Conservation (phyloP, 1,139 yeast species). For the Debaryomyces singareniensis region DNA sequence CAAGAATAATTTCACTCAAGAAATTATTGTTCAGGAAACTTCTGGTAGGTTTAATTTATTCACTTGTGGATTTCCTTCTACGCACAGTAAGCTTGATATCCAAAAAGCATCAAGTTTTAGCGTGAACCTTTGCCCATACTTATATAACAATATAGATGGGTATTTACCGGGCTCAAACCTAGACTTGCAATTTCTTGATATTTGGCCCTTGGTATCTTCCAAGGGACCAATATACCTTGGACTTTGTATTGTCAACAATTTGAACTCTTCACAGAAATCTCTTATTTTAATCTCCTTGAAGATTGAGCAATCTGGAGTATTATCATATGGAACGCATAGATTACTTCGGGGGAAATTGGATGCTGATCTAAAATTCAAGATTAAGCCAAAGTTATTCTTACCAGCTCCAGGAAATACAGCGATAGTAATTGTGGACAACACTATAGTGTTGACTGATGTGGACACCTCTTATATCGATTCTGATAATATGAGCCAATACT, state of each 20-base stretch:
- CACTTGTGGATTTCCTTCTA: slow-evolving; percentile 25
- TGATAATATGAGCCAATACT: slow-evolving; percentile 27
- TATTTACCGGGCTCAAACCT: slow-evolving; percentile 30
- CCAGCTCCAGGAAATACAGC: slow-evolving; percentile 62
- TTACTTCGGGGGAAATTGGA: slow-evolving; percentile 30
- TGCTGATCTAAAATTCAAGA: slow-evolving; percentile 19
- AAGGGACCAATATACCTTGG: slow-evolving; percentile 37
- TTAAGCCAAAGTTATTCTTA: slow-evolving; percentile 47
- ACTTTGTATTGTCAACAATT: slow-evolving; percentile 29
- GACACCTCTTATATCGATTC: slow-evolving; percentile 30
- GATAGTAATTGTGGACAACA: slow-evolving; percentile 53
- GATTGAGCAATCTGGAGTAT: slow-evolving; percentile 46
- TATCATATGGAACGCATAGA: slow-evolving; percentile 56
- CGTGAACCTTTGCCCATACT: slow-evolving; percentile 21
- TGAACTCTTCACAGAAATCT: slow-evolving; percentile 12
- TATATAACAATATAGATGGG: slow-evolving; percentile 34
- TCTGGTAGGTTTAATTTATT: slow-evolving; percentile 34
- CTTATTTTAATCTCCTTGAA: slow-evolving; percentile 52
- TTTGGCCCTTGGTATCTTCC: slow-evolving; percentile 27
- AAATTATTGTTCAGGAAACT: slow-evolving; percentile 40
- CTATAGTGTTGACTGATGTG: slow-evolving; percentile 63
- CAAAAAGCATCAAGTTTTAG: slow-evolving; percentile 22
- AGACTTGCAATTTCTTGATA: slow-evolving; percentile 45
- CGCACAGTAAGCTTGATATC: slow-evolving; percentile 23
- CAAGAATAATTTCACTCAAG: slow-evolving; percentile 44